Evolutionary conservation across 169 alveolate species (phyloP), one percentile per base, ranked within the genome.

Genomic region (Plasmodium blacklocki): DNA sequence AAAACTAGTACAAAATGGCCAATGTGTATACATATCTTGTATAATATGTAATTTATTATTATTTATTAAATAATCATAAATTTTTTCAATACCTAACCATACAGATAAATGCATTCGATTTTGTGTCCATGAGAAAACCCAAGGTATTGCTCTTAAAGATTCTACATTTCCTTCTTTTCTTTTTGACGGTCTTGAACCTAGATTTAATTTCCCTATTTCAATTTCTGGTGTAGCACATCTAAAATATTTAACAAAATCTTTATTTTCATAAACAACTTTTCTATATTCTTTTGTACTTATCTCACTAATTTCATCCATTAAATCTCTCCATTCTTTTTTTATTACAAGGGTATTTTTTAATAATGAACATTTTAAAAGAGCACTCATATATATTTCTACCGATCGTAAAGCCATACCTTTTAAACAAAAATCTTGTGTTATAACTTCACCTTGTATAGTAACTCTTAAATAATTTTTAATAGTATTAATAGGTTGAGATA

Each of bases 41-140:
- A 94, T 45, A 70, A 88, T 70, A 8, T 80, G 64, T 9, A 92
- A 64, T 50, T 93, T 78, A 21, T 68, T 76, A 47, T 70, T 85
- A 43, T 45, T 21, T 47, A 70, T 70, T 83, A 92, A 72, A 49
- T 91, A 93, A 23, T 87, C 88, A 49, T 80, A 73, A 11, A 94
- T 74, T 56, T 86, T 93, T 58, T 93, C 93, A 9, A 92, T 93
- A 21, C 97, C 97, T 58, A 95, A 93, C 97, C 97, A 95, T 9
- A 94, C 95, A 18, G 97, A 95, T 83, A 95, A 86, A 62, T 93
- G 95, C 75, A 94, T 88, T 70, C 96, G 92, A 23, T 90, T 94
- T 85, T 95, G 97, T 12, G 97, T 94, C 97, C 97, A 95, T 19
- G 97, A 96, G 78, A 95, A 95, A 63, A 95, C 96, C 97, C 97